phyloP scores from a whole-genome alignment of 164 flowering plant genomes.

The Liriodendron chinense region DNA sequence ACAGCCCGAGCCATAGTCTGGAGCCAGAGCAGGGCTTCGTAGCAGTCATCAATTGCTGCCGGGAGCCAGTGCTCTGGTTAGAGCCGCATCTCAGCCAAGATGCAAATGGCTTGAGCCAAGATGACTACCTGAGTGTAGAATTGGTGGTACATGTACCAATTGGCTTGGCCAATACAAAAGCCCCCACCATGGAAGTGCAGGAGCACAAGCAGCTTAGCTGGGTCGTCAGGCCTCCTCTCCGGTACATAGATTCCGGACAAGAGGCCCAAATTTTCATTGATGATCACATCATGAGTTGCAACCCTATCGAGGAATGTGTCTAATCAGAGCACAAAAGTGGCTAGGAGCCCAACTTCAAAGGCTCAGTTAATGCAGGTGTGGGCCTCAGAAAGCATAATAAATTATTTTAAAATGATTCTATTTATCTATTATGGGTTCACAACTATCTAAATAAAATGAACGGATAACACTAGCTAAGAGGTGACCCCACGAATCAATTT shows the following conservation, averaged over 20 bases:
- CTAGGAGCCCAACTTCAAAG: too few species aligned
- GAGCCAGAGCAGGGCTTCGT: slow-evolving; percentile 61
- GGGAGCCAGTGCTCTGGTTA: slow-evolving; percentile 86
- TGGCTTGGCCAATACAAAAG: slow-evolving; percentile 67
- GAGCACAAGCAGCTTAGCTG: slow-evolving; percentile 45
- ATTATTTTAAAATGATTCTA: too few species aligned
- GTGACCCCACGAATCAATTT: too few species aligned
- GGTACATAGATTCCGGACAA: slow-evolving; percentile 58
- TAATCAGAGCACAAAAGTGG: too few species aligned
- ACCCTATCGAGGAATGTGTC: slow-evolving; percentile 54
- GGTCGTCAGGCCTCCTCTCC: slow-evolving; percentile 17
- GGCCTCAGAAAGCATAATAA: too few species aligned
- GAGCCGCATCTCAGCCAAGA: slow-evolving; percentile 52
- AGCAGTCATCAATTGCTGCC: slow-evolving; percentile 58
- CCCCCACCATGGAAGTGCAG: slow-evolving; percentile 84
- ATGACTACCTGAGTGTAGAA: slow-evolving; percentile 47
- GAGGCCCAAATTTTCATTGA: slow-evolving; percentile 29
- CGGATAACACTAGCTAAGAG: too few species aligned
- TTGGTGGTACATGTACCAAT: slow-evolving; percentile 64
- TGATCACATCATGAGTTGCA: slow-evolving; percentile 40
- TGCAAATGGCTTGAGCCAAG: slow-evolving; percentile 32
- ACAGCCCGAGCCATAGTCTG: slow-evolving; percentile 32
- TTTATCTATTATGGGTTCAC: too few species aligned
- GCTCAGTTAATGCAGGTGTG: too few species aligned
- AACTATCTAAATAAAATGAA: too few species aligned